Percentiles rank a stretch among this genome's conserved stretches.
phyloP scores from a whole-genome alignment of 495 filamentous ascomycete species.

The Pyronema domesticum region DNA sequence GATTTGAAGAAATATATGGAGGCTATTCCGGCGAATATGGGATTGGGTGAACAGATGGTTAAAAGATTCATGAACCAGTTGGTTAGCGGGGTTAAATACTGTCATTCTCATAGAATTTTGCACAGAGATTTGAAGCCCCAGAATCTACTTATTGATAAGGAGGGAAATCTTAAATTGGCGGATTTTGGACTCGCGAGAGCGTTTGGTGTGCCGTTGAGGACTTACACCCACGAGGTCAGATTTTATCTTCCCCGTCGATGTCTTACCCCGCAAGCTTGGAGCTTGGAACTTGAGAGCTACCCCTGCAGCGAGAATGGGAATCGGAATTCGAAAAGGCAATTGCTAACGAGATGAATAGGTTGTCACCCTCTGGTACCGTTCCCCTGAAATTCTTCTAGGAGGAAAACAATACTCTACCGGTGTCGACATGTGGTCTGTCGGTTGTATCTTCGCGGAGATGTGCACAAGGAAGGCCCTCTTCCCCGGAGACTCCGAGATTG shows the following conservation, averaged over 20 bases:
- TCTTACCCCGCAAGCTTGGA: too few relatives aligned
- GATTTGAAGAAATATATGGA: constrained; percentile 99
- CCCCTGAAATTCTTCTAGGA: constrained; percentile 93
- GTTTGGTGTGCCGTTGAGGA: constrained; percentile 88
- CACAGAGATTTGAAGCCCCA: constrained; percentile 97
- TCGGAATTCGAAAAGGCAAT: background rate
- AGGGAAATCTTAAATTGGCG: constrained; percentile 90
- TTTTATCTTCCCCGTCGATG: background rate
- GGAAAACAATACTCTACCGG: constrained; percentile 96
- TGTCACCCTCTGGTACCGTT: constrained; percentile 94
- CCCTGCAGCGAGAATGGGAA: too few relatives aligned
- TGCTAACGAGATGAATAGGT: constrained; percentile 35
- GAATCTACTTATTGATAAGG: constrained; percentile 85
- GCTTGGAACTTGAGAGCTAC: too few relatives aligned
- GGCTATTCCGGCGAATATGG: constrained; percentile 70
- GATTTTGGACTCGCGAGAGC: constrained; percentile 95
- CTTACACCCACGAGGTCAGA: constrained; percentile 83
- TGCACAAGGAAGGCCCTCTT: constrained; percentile 95
- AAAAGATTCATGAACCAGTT: constrained; percentile 97
- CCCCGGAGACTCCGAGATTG: constrained; percentile 95
- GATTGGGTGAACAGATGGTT: constrained; percentile 76
- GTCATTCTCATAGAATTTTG: constrained; percentile 84
- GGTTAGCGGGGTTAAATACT: constrained; percentile 78
- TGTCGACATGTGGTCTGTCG: constrained; percentile 98
- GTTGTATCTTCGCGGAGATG: constrained; percentile 99